These are phyloP conservation scores for Linderniella brevidens DNA, from an alignment of 257 asterid species.

Conservation along the genomic window DNA sequence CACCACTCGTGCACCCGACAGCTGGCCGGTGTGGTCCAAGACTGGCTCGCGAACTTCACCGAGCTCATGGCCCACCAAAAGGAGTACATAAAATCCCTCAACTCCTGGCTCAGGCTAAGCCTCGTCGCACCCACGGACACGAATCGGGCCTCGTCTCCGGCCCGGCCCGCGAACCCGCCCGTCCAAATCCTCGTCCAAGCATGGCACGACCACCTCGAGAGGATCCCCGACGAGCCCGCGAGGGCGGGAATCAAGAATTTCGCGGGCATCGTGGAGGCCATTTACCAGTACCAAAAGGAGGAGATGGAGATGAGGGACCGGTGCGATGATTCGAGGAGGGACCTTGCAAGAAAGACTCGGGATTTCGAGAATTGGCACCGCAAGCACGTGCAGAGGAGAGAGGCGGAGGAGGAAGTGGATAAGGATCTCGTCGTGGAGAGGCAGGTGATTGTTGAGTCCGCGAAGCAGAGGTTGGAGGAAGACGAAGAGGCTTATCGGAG, in stretches of 20 bases:
- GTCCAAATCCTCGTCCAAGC: conserved; percentile 41
- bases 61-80: conserved; percentile 59
- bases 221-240: conserved; percentile 74
- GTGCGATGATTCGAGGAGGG: conserved; percentile 58
- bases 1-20: conserved; percentile 77
- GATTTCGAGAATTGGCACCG: conserved; percentile 67
- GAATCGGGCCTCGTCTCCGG: conserved; percentile 68
- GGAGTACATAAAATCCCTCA: conserved; percentile 53
- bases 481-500: conserved; percentile 48
- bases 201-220: conserved; percentile 65
- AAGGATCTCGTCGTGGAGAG: conserved; percentile 28
- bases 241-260: conserved; percentile 50
- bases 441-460: conserved; percentile 33
- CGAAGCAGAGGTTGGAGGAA: conserved; percentile 45
- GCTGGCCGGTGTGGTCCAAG: conserved; percentile 62
- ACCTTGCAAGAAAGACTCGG: conserved; percentile 34
- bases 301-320: conserved; percentile 60
- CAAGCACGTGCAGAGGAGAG: conserved; percentile 49
- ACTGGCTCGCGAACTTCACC: conserved; percentile 55
- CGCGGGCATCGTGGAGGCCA: conserved; percentile 47
- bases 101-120: conserved; percentile 62
- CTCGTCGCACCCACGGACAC: conserved; percentile 72
- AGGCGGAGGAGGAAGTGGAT: conserved; percentile 52
- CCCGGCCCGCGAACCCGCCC: conserved; percentile 50
- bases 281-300: conserved; percentile 60